Evolutionary conservation across 192 early-diverging fungal species (phyloP), one percentile per base, ranked within the genome.

Genomic region (Coemansia sp.): DNA sequence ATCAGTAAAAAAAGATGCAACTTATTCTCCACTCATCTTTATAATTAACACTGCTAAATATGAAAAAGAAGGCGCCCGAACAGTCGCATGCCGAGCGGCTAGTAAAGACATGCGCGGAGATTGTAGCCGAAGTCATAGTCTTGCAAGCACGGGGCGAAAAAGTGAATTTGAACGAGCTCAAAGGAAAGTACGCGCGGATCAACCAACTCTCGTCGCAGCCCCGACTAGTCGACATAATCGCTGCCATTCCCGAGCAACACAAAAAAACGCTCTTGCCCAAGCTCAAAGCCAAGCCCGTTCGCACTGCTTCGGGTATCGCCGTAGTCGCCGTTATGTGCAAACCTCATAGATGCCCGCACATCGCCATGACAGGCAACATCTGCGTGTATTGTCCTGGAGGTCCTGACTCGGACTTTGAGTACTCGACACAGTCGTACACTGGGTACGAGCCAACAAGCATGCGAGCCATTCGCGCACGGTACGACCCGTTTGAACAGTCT

Each of bases 391-490:
- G 96, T 65, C 96, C 96, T 17, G 96, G 96, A 52, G 97, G 97
- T 1, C 97, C 97, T 3, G 97, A 99, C 71, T 97, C 94, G 5
- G 97, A 99, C 73, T 99, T 99, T 72, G 97, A 99, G 80, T 99
- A 99, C 79, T 96, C 94, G 47, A 99, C 97, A 49, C 97, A 99
- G 75, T 98, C 96, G n/a, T 99, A 99, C 63, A 99, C 97, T 21
- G 97, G 97, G 28, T 99, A 98, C 76, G 97, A 99, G 71, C 97
- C 97, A 4, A 99, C 97, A 3, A 91, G 88, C 56, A 99, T 99
- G 97, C 88, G 97, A 34, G 97, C 97, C 4, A 99, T 99, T 57
- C 84, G 97, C 14, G 92, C 97, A n/a, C 85, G 97, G 24, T 99
- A 99, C 68, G 89, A 98, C 73, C 97, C 97, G 6, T 94, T 88